Conservation (phyloP, 1,139 yeast genomes). For the Sugiyamaella japonica region DNA sequence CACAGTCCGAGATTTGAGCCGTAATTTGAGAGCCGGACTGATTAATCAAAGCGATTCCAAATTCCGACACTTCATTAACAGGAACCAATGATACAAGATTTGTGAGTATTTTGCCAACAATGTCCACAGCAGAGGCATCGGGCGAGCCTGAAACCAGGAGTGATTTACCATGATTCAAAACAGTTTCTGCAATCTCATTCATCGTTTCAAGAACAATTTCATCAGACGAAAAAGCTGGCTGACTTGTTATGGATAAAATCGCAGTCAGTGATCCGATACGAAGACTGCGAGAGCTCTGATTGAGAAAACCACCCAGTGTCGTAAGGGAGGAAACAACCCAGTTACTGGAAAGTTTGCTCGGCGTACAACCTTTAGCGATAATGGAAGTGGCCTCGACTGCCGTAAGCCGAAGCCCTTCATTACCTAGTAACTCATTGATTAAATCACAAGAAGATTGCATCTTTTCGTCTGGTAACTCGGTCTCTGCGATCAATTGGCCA, state of each 20-base stretch:
- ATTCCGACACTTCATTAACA: slow-evolving; percentile 4
- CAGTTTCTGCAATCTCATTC: slow-evolving; percentile 3
- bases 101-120: slow-evolving; percentile 7
- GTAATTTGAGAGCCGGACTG: slow-evolving; percentile 8
- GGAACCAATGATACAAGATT: slow-evolving; percentile 5
- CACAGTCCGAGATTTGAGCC: slow-evolving; percentile 9
- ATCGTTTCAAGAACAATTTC: not conserved
- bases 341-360: slow-evolving; percentile 13
- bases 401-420: slow-evolving; percentile 37
- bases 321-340: slow-evolving; percentile 29
- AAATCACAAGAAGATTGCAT: slow-evolving; percentile 26
- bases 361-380: slow-evolving; percentile 21
- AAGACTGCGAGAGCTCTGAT: slow-evolving; percentile 32
- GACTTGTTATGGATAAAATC: slow-evolving; percentile 26
- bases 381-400: slow-evolving; percentile 33
- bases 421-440: slow-evolving; percentile 32
- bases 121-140: slow-evolving; percentile 14
- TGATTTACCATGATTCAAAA: slow-evolving; percentile 6
- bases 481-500: slow-evolving; percentile 21
- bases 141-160: not conserved
- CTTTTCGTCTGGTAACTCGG: slow-evolving; percentile 1
- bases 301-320: slow-evolving; percentile 28
- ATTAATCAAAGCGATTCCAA: slow-evolving; percentile 6
- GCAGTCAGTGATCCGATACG: slow-evolving; percentile 34
- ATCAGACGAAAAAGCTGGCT: not conserved